These are phyloP conservation scores for Carpinus viminea DNA, from an alignment of 306 rosid species.

Conservation along the genomic window DNA sequence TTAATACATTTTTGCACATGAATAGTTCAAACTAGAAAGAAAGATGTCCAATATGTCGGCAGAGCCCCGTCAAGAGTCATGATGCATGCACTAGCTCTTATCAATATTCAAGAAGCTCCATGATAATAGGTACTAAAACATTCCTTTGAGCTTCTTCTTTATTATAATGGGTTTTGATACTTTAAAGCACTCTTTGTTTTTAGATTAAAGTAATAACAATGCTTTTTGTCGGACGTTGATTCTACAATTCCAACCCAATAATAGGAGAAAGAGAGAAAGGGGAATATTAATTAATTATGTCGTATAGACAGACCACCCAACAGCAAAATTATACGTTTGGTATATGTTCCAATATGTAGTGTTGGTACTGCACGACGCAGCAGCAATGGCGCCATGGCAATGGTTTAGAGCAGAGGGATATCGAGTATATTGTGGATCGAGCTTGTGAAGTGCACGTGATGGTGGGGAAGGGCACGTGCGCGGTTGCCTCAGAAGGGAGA, in stretches of 20 bases:
- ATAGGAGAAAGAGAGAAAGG: conserved; percentile 23
- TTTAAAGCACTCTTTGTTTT: conserved; percentile 13
- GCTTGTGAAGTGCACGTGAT: conserved; percentile 44
- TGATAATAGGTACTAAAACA: conserved; percentile 37
- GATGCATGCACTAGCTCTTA: conserved; percentile 38
- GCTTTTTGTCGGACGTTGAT: conserved; percentile 47
- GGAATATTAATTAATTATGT: conserved; percentile 1
- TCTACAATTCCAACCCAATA: conserved; percentile 27
- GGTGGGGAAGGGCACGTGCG: conserved; percentile 25
- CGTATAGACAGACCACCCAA: conserved; percentile 38
- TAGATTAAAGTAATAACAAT: conserved; percentile 22
- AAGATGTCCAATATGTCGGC: conserved; percentile 56
- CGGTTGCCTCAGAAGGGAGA: conserved; percentile 29
- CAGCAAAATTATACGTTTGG: conserved; percentile 41
- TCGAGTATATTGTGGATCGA: background rate
- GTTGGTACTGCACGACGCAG: conserved; percentile 16
- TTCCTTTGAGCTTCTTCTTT: conserved; percentile 35
- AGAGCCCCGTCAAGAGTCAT: conserved; percentile 46
- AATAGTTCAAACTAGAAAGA: conserved; percentile 6
- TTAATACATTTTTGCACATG: background rate
- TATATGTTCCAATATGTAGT: conserved; percentile 30
- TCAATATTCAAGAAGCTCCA: conserved; percentile 36
- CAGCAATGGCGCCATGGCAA: conserved; percentile 1
- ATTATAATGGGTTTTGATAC: conserved; percentile 2
- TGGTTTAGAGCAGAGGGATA: conserved; percentile 10